phyloP scores from a whole-genome alignment of 2,329 filamentous ascomycete species.

The Verticillium isaacii region DNA sequence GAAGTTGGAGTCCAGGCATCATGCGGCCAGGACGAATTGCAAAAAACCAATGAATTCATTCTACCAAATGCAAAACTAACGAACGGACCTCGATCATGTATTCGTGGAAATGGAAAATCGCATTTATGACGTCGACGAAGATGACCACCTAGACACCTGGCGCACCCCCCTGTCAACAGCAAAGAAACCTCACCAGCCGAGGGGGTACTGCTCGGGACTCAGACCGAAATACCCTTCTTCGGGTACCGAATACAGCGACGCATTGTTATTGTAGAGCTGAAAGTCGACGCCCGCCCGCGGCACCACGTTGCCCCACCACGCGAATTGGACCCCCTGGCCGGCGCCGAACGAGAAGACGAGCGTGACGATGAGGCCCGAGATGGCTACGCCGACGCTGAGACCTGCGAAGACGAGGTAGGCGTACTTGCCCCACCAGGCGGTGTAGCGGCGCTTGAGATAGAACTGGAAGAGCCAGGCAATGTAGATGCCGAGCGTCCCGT shows the following conservation, averaged over 20 bases:
- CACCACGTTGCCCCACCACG: constrained; percentile 40
- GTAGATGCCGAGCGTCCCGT: constrained; percentile 37
- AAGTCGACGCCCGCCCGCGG: constrained; percentile 13
- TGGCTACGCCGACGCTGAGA: constrained; percentile 34
- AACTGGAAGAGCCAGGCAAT: constrained; percentile 38
- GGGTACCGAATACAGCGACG: constrained; percentile 8
- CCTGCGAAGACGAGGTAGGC: constrained; percentile 40
- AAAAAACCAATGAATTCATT: too few relatives aligned
- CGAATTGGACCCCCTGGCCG: constrained; percentile 21
- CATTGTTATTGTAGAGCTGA: constrained; percentile 13
- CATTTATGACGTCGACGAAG: too few relatives aligned
- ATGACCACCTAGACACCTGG: too few relatives aligned
- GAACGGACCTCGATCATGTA: too few relatives aligned
- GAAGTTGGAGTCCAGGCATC: too few relatives aligned
- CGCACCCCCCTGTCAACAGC: background rate
- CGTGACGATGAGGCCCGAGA: constrained; percentile 36
- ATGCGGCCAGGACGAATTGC: too few relatives aligned
- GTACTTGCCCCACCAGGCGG: constrained; percentile 42
- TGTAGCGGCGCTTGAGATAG: constrained; percentile 29
- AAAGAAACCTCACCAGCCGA: constrained; percentile 5
- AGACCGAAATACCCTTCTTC: constrained; percentile 12
- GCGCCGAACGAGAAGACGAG: constrained; percentile 16
- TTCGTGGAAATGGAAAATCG: too few relatives aligned
- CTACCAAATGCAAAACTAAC: too few relatives aligned
- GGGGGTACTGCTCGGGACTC: constrained; percentile 9